phyloP scores from a whole-genome alignment of 257 asterid species.

The Anisodus acutangulus region DNA sequence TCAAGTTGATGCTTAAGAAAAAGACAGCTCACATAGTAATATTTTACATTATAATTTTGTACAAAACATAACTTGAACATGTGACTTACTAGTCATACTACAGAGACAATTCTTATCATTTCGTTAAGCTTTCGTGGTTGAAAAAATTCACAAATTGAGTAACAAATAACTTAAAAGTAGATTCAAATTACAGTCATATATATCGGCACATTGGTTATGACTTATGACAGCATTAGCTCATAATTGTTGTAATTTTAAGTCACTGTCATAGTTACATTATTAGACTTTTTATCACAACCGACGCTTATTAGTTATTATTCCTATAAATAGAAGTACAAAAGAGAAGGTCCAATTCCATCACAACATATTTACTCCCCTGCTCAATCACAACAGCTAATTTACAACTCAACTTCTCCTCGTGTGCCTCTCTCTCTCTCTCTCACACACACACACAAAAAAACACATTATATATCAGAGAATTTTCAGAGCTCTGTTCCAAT shows the following conservation, averaged over 20 bases:
- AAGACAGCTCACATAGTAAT: too few species aligned
- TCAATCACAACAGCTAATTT: conserved; percentile 20
- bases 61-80: too few species aligned
- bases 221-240: too few species aligned
- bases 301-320: neutral
- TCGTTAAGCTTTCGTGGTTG: too few species aligned
- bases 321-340: neutral
- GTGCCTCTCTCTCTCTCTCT: neutral
- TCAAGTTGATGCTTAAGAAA: too few species aligned
- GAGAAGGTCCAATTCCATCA: neutral
- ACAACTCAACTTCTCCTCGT: neutral
- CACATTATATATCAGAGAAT: conserved; percentile 2
- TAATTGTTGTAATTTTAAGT: neutral
- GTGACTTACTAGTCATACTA: too few species aligned
- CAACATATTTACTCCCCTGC: neutral
- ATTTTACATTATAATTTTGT: too few species aligned
- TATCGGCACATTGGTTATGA: neutral
- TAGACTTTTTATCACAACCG: neutral
- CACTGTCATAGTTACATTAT: neutral
- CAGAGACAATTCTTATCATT: too few species aligned
- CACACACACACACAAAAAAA: neutral
- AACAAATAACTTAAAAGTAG: neutral
- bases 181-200: neutral
- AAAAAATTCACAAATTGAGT: too few species aligned
- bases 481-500: neutral